A percentile compares a stretch with the other conserved stretches of the same genome.
phyloP scores from a whole-genome alignment of 495 filamentous ascomycete species.

The Tuber microsphaerosporum region DNA sequence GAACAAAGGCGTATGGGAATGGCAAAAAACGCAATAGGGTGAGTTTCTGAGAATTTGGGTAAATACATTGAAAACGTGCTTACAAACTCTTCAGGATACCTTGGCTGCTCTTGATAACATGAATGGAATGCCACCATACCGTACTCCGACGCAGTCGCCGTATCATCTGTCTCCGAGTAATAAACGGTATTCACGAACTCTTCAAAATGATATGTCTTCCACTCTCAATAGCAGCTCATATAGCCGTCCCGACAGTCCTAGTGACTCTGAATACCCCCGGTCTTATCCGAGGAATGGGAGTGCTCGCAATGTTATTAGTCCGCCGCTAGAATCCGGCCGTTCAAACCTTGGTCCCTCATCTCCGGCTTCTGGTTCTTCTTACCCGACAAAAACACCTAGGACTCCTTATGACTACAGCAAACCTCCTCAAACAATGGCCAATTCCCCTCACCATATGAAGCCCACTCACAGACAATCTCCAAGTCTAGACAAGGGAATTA shows the following conservation, averaged over 20 bases:
- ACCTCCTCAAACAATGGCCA: background rate
- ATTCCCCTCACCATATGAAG: constrained; percentile 31
- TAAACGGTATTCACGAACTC: constrained; percentile 68
- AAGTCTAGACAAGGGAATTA: constrained; percentile 41
- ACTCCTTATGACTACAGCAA: constrained; percentile 38
- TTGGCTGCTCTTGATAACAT: constrained; percentile 57
- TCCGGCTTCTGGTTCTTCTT: constrained; percentile 21
- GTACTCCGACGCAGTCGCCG: constrained; percentile 32
- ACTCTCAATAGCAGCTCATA: constrained; percentile 32
- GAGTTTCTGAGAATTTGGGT: constrained; percentile 19
- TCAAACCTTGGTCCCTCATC: constrained; percentile 24
- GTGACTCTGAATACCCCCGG: constrained; percentile 34
- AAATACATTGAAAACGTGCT: constrained; percentile 43
- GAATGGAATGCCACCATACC: constrained; percentile 33
- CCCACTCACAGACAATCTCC: constrained; percentile 35
- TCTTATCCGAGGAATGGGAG: constrained; percentile 21
- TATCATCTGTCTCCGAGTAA: constrained; percentile 51
- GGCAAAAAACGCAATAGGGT: constrained; percentile 83
- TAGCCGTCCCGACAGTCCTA: constrained; percentile 34
- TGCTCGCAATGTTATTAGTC: constrained; percentile 34
- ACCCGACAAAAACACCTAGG: constrained; percentile 33
- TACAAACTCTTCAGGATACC: constrained; percentile 54
- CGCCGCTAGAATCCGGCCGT: constrained; percentile 31
- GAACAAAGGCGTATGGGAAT: constrained; percentile 75
- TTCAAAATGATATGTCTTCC: constrained; percentile 42